Conservation (phyloP, 768 basidiomycete genomes). For the Mycena leptocephala region DNA sequence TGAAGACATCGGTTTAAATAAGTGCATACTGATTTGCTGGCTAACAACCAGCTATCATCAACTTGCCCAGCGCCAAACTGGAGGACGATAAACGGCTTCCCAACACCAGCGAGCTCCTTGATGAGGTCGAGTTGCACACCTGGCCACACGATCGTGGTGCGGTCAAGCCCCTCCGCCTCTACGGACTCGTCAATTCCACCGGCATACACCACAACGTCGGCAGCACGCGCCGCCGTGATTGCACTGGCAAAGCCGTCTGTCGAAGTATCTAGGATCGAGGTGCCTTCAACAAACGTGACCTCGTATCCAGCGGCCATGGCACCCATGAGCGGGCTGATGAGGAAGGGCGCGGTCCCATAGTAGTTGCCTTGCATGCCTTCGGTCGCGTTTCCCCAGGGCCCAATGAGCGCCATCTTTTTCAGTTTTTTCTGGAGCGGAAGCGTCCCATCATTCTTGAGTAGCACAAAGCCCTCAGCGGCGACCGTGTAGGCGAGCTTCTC, state of each 20-base stretch:
- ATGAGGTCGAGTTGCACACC: slow-evolving; percentile 70
- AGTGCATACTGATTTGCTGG: slow-evolving; percentile 54
- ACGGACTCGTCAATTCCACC: slow-evolving; percentile 70
- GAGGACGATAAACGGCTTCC: slow-evolving; percentile 69
- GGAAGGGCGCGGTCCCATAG: slow-evolving; percentile 67
- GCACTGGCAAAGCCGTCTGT: slow-evolving; percentile 66
- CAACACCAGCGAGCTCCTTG: slow-evolving; percentile 57
- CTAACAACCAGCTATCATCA: slow-evolving; percentile 63
- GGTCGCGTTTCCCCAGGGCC: slow-evolving; percentile 73
- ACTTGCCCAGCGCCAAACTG: slow-evolving; percentile 75
- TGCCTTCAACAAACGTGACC: slow-evolving; percentile 61
- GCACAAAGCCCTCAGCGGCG: slow-evolving; percentile 70
- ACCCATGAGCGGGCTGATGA: slow-evolving; percentile 67
- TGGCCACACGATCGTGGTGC: slow-evolving; percentile 69
- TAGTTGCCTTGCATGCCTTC: slow-evolving; percentile 75
- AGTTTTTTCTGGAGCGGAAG: slow-evolving; percentile 66
- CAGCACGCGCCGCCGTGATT: slow-evolving; percentile 61
- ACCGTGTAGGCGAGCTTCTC: slow-evolving; percentile 68
- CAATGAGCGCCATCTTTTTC: slow-evolving; percentile 71
- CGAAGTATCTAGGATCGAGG: slow-evolving; percentile 53
- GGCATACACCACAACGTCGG: slow-evolving; percentile 68
- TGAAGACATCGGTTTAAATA: background rate
- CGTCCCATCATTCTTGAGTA: slow-evolving; percentile 77
- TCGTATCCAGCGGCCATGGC: slow-evolving; percentile 64
- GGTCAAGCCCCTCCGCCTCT: slow-evolving; percentile 67